Conservation (phyloP, 208 protist genomes). For the Acanthamoeba polyphaga region DNA sequence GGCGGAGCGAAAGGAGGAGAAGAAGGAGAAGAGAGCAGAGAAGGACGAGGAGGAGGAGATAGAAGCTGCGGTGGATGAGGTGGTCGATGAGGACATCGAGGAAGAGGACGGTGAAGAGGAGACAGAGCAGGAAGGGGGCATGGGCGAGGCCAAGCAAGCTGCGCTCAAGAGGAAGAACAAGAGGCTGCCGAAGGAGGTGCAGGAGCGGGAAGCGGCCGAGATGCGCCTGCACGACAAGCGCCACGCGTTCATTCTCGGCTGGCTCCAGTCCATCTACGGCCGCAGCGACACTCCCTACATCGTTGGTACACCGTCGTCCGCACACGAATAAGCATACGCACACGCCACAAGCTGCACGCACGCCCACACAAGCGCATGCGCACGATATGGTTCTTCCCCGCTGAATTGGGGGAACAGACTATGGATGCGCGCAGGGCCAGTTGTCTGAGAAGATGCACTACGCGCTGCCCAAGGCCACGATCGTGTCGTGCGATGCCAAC, state of each 20-base stretch:
- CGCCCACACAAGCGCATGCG: too few relatives aligned
- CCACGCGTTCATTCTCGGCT: background rate
- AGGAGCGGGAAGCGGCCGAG: background rate
- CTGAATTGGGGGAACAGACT: background rate
- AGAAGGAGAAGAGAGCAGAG: background rate
- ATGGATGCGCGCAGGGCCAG: conserved; percentile 13
- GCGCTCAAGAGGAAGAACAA: background rate
- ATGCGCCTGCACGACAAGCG: conserved; percentile 27
- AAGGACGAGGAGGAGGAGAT: background rate
- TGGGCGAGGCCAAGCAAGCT: background rate
- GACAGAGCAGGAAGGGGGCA: background rate
- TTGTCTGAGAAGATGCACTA: conserved; percentile 41
- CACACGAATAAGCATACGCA: background rate
- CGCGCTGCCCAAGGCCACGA: background rate
- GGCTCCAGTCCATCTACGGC: background rate
- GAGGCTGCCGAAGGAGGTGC: background rate
- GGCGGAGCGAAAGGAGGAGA: background rate
- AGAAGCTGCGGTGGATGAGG: background rate
- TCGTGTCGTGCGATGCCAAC: conserved; percentile 37
- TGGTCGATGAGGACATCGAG: background rate
- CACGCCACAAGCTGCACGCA: too few relatives aligned
- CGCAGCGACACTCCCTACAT: background rate
- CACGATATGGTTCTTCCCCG: too few relatives aligned
- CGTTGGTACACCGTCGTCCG: background rate
- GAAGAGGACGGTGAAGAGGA: background rate